Percentiles rank a stretch among this genome's conserved stretches.
Evolutionary conservation across 768 basidiomycete genomes (phyloP).

Genomic region (Suillus plorans): DNA sequence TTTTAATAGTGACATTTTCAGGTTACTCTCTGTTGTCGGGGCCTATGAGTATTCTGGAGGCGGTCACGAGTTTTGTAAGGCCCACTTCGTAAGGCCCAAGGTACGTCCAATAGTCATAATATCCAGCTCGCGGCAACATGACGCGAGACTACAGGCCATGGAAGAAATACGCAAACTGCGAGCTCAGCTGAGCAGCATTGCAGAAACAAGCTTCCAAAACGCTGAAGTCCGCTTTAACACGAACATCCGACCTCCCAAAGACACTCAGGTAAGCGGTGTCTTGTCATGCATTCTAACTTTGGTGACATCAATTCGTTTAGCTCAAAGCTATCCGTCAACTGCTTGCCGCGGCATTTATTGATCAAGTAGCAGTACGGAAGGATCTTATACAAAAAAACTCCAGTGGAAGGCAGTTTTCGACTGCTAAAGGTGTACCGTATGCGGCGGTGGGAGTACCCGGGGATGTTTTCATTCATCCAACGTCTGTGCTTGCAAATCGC

Average conservation of each 20-base stretch:
- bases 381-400: slow-evolving; percentile 67
- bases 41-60: slow-evolving; percentile 94
- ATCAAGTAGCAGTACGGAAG: slow-evolving; percentile 91
- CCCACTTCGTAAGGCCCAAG: slow-evolving; percentile 90
- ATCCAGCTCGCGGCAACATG: slow-evolving; percentile 5
- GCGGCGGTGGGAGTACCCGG: slow-evolving; percentile 75
- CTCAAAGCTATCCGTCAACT: slow-evolving; percentile 90
- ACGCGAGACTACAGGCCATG: slow-evolving; percentile 69
- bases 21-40: slow-evolving; percentile 88
- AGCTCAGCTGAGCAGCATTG: slow-evolving; percentile 83
- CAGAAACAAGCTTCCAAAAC: slow-evolving; percentile 73
- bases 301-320: slow-evolving; percentile 39
- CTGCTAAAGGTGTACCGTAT: slow-evolving; percentile 80
- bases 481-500: slow-evolving; percentile 67
- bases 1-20: slow-evolving; percentile 82
- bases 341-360: slow-evolving; percentile 86
- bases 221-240: slow-evolving; percentile 58
- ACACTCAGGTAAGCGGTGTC: slow-evolving; percentile 59
- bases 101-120: slow-evolving; percentile 39
- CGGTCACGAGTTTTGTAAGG: slow-evolving; percentile 74
- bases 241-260: slow-evolving; percentile 73
- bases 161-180: slow-evolving; percentile 97
- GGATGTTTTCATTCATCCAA: slow-evolving; percentile 91
- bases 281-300: background rate
- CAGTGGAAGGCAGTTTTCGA: slow-evolving; percentile 68